Conservation (phyloP, 1,284 basidiomycete genomes). For the Pseudozyma sp. region DNA sequence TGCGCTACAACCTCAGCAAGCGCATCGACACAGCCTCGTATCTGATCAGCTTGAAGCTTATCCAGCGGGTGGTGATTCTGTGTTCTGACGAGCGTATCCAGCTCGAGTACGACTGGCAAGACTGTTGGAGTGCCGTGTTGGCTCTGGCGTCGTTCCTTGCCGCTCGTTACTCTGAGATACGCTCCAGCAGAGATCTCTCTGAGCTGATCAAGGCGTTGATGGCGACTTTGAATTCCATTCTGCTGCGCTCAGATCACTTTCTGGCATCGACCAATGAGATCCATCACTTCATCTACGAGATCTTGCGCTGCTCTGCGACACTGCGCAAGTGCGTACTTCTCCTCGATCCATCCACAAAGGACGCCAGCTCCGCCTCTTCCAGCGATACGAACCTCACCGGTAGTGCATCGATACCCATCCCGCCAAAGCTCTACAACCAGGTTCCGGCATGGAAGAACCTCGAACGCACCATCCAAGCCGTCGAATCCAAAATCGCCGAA, state of each 20-base stretch:
- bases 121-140: slow-evolving; percentile 57
- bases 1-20: slow-evolving; percentile 63
- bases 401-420: slow-evolving; percentile 10
- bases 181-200: slow-evolving; percentile 29
- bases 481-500: slow-evolving; percentile 46
- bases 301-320: slow-evolving; percentile 39
- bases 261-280: slow-evolving; percentile 51
- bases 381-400: background rate
- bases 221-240: slow-evolving; percentile 44
- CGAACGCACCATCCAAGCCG: slow-evolving; percentile 37
- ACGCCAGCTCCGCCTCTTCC: background rate
- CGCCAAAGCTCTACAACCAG: slow-evolving; percentile 31
- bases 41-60: slow-evolving; percentile 48
- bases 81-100: slow-evolving; percentile 50
- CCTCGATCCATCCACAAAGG: slow-evolving; percentile 19
- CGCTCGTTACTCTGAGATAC: slow-evolving; percentile 44
- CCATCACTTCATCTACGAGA: slow-evolving; percentile 58
- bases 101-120: slow-evolving; percentile 61
- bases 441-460: slow-evolving; percentile 49
- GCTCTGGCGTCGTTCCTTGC: slow-evolving; percentile 47
- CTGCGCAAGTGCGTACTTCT: slow-evolving; percentile 40
- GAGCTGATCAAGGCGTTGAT: slow-evolving; percentile 50
- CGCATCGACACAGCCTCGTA: slow-evolving; percentile 51
- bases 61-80: slow-evolving; percentile 49
- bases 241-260: slow-evolving; percentile 52